These are phyloP conservation scores for Salvia sclarea DNA, from an alignment of 305 asterid genomes.

Conservation along the genomic window DNA sequence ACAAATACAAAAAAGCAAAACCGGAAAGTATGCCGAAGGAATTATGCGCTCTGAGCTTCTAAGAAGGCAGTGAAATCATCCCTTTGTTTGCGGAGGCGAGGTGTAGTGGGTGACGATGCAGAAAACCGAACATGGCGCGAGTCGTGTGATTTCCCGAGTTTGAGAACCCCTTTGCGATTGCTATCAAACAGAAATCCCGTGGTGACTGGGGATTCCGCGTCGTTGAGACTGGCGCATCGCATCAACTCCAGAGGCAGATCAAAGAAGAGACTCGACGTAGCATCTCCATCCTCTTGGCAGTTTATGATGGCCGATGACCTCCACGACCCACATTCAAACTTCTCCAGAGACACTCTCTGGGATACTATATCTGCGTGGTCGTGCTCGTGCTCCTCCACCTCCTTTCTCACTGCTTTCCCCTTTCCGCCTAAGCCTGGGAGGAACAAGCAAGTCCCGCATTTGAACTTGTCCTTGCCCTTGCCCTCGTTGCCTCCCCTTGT, in stretches of 20 bases:
- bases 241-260: constrained; percentile 87
- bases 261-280: constrained; percentile 55
- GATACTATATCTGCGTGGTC: constrained; percentile 32
- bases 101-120: constrained; percentile 51
- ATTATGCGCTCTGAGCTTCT: constrained; percentile 64
- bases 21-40: no score
- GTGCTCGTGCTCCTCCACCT: constrained; percentile 22
- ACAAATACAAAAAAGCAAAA: no score
- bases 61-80: constrained; percentile 70
- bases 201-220: constrained; percentile 57
- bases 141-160: constrained; percentile 35
- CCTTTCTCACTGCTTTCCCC: constrained; percentile 52
- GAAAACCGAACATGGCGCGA: constrained; percentile 76
- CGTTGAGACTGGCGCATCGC: constrained; percentile 46
- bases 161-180: constrained; percentile 58
- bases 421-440: constrained; percentile 69
- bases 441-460: constrained; percentile 85
- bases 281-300: constrained; percentile 42
- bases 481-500: constrained; percentile 2
- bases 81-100: constrained; percentile 52
- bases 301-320: constrained; percentile 60
- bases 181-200: constrained; percentile 65
- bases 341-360: constrained; percentile 70
- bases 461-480: constrained; percentile 42
- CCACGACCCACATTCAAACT: constrained; percentile 89